A percentile compares a stretch with the other conserved stretches of the same genome.
These are phyloP conservation scores for Friedmanniomyces simplex DNA, from an alignment of 495 filamentous ascomycete species.

Conservation along the genomic window DNA sequence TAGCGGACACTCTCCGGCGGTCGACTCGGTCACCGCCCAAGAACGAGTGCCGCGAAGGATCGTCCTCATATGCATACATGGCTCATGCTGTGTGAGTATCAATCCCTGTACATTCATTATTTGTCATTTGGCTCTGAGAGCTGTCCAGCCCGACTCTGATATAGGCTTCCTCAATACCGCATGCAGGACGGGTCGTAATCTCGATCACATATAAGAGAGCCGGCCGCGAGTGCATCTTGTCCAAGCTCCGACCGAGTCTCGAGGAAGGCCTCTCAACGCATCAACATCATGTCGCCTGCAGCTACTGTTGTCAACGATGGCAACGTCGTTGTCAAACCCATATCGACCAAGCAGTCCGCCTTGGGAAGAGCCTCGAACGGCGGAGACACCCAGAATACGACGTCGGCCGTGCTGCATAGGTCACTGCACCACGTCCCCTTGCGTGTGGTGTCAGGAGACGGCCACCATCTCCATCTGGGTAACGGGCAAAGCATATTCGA, in stretches of 20 bases:
- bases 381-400: neutral
- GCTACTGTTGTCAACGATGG: slow-evolving; percentile 10
- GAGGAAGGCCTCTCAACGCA: neutral
- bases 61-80: neutral
- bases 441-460: slow-evolving; percentile 18
- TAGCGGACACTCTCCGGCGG: neutral
- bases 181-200: too few species aligned
- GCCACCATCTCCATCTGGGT: slow-evolving; percentile 22
- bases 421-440: slow-evolving; percentile 21
- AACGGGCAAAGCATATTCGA: slow-evolving; percentile 30
- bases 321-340: slow-evolving; percentile 1
- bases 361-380: neutral
- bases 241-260: neutral
- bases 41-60: neutral
- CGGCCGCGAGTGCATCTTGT: too few species aligned
- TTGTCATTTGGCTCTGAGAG: neutral
- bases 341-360: neutral
- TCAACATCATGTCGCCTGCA: neutral
- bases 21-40: too few species aligned
- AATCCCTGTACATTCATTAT: neutral
- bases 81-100: neutral
- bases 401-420: slow-evolving; percentile 22
- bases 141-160: neutral
- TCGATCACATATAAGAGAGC: too few species aligned
- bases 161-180: neutral